A percentile compares a stretch with the other conserved stretches of the same genome.
Evolutionary conservation across 345 rosid genomes (phyloP).

Genomic region (Gossypium australe): DNA sequence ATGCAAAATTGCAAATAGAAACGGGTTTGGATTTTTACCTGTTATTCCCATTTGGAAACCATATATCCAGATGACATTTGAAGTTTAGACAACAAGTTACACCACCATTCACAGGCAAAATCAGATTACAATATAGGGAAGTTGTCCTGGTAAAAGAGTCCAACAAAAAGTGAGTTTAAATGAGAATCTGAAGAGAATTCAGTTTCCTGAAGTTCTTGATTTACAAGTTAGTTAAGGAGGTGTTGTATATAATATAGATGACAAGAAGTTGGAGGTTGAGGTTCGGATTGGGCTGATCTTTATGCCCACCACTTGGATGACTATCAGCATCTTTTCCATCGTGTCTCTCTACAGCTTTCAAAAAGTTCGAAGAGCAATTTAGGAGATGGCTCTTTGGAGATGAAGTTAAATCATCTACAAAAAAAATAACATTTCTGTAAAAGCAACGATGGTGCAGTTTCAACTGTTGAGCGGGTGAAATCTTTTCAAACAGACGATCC

Average conservation of each 20-base stretch:
- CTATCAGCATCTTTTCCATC: conserved; percentile 71
- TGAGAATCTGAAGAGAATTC: conserved; percentile 58
- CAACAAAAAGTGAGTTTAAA: conserved; percentile 34
- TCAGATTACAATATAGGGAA: conserved; percentile 60
- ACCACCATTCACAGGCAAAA: conserved; percentile 45
- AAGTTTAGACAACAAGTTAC: conserved; percentile 55
- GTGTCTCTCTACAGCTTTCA: conserved; percentile 64
- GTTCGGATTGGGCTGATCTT: conserved; percentile 81
- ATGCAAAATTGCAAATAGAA: conserved; percentile 36
- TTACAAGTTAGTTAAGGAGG: conserved; percentile 43
- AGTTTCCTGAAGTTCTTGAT: conserved; percentile 56
- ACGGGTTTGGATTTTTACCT: neutral
- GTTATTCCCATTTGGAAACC: conserved; percentile 23
- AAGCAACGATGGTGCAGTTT: conserved; percentile 23
- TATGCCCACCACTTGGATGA: conserved; percentile 59
- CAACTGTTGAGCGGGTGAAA: conserved; percentile 71
- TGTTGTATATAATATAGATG: conserved; percentile 40
- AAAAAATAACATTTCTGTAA: conserved; percentile 14
- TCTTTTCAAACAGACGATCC: conserved; percentile 77
- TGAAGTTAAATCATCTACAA: conserved; percentile 7
- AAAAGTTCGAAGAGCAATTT: conserved; percentile 32
- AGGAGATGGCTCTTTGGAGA: conserved; percentile 8
- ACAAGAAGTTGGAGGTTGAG: conserved; percentile 61
- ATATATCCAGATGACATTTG: neutral
- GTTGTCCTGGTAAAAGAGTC: conserved; percentile 62